These are phyloP conservation scores for Acrocalymma vagum DNA, from an alignment of 2,329 filamentous ascomycete species.

Conservation along the genomic window DNA sequence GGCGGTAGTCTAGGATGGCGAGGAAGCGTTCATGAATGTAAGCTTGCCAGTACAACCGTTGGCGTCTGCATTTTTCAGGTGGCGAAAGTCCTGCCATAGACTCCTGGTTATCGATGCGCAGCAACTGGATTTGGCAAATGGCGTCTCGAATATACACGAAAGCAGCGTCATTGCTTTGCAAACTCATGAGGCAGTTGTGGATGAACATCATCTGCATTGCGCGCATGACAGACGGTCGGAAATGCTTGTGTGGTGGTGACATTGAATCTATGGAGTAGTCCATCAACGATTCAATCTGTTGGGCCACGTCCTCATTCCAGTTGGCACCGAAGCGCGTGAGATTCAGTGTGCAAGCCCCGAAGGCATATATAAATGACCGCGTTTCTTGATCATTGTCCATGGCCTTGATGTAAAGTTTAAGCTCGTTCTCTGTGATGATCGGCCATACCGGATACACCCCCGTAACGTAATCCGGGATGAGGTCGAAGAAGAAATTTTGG, in stretches of 20 bases:
- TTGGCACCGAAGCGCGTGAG: slow-evolving; percentile 47
- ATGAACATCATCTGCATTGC: slow-evolving; percentile 63
- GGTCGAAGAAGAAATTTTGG: slow-evolving; percentile 50
- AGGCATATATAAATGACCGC: slow-evolving; percentile 55
- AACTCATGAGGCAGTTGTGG: slow-evolving; percentile 61
- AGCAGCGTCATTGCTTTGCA: slow-evolving; percentile 58
- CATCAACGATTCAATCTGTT: slow-evolving; percentile 43
- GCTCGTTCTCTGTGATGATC: slow-evolving; percentile 53
- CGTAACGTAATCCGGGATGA: slow-evolving; percentile 55
- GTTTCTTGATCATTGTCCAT: slow-evolving; percentile 52
- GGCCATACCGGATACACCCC: slow-evolving; percentile 59
- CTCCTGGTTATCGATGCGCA: slow-evolving; percentile 53
- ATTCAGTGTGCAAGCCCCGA: slow-evolving; percentile 56
- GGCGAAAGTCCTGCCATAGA: slow-evolving; percentile 38
- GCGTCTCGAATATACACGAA: slow-evolving; percentile 62
- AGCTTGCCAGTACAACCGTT: slow-evolving; percentile 64
- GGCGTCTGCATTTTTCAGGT: slow-evolving; percentile 52
- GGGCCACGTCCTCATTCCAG: slow-evolving; percentile 40
- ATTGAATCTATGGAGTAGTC: slow-evolving; percentile 47
- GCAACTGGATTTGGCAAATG: slow-evolving; percentile 50
- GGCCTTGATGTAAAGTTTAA: slow-evolving; percentile 40
- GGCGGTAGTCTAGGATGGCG: slow-evolving; percentile 60
- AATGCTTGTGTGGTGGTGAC: slow-evolving; percentile 48
- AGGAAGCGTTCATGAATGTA: slow-evolving; percentile 67
- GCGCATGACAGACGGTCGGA: slow-evolving; percentile 54